These are phyloP conservation scores for Hypoxylon fuscum DNA, from an alignment of 495 filamentous ascomycete species.

Conservation along the genomic window DNA sequence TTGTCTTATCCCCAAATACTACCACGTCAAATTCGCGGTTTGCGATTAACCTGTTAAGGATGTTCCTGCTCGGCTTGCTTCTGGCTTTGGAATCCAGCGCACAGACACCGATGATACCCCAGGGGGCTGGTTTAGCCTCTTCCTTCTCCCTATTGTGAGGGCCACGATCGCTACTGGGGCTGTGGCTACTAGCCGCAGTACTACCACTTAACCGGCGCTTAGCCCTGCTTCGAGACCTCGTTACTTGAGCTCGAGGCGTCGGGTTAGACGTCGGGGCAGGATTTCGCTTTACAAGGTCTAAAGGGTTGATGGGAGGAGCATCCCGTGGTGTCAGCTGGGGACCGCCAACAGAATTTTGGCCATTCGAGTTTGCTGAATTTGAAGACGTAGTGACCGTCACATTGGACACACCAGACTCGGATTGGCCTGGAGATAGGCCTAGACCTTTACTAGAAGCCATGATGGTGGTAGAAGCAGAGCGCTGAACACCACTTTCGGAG, in stretches of 20 bases:
- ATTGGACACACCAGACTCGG: slow-evolving; percentile 62
- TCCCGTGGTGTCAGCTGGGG: slow-evolving; percentile 58
- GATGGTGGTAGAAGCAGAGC: slow-evolving; percentile 45
- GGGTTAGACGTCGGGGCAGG: slow-evolving; percentile 37
- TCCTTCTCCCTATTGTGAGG: slow-evolving; percentile 56
- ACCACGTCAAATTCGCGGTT: slow-evolving; percentile 94
- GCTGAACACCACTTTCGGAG: slow-evolving; percentile 47
- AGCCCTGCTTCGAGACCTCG: slow-evolving; percentile 75
- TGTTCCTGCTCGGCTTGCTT: slow-evolving; percentile 95
- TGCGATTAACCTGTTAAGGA: slow-evolving; percentile 87
- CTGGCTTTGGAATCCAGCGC: slow-evolving; percentile 95
- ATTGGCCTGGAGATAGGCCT: slow-evolving; percentile 42
- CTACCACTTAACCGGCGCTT: slow-evolving; percentile 80
- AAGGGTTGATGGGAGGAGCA: slow-evolving; percentile 43
- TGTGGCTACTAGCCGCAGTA: slow-evolving; percentile 76
- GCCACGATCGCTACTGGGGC: slow-evolving; percentile 65
- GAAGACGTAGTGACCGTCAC: slow-evolving; percentile 65
- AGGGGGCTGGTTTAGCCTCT: slow-evolving; percentile 59
- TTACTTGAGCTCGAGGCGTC: slow-evolving; percentile 53
- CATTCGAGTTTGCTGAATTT: slow-evolving; percentile 50
- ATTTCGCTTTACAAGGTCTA: slow-evolving; percentile 48
- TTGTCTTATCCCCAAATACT: slow-evolving; percentile 98
- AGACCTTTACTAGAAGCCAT: slow-evolving; percentile 52
- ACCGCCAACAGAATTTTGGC: slow-evolving; percentile 40
- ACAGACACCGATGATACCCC: slow-evolving; percentile 85